Percentiles rank a stretch among this genome's conserved stretches.
Evolutionary conservation across 139 green algal genomes (phyloP).

Genomic region (Pedinophyceae sp.): DNA sequence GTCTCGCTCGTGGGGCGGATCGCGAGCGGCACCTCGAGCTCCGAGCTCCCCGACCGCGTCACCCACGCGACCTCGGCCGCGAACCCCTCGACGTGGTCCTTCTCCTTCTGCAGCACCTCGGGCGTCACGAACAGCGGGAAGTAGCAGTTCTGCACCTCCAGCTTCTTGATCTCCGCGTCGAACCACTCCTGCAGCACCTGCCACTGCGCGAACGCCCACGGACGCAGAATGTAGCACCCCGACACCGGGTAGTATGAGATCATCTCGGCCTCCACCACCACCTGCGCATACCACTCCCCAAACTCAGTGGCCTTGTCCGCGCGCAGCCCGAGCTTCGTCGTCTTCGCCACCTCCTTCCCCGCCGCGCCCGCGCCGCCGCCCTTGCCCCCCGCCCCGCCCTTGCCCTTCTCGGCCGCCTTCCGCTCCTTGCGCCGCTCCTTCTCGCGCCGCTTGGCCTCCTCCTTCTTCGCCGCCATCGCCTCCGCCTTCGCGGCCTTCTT

Average conservation of each 20-base stretch:
- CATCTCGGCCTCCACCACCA: conserved; percentile 35
- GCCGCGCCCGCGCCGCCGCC: too few relatives aligned
- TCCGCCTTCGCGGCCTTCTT: conserved; percentile 24
- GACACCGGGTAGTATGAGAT: conserved; percentile 94
- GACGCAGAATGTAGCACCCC: conserved; percentile 94
- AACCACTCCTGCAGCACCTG: conserved; percentile 49
- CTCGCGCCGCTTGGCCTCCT: conserved; percentile 1
- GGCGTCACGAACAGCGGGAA: conserved; percentile 98
- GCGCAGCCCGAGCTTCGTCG: conserved; percentile 65
- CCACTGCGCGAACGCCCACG: conserved; percentile 87
- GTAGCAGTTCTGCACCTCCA: conserved; percentile 94
- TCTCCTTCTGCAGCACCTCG: conserved; percentile 85
- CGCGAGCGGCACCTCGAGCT: conserved; percentile 90
- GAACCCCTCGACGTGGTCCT: conserved; percentile 95
- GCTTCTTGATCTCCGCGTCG: conserved; percentile 76
- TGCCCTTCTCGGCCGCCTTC: neutral
- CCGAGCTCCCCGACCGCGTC: conserved; percentile 64
- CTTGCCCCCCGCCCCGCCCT: too few relatives aligned
- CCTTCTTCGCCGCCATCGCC: conserved; percentile 28
- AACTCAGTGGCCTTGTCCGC: conserved; percentile 75
- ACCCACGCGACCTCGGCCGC: conserved; percentile 83
- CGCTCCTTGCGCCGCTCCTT: neutral
- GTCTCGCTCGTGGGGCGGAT: conserved; percentile 95
- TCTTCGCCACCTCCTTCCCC: conserved; percentile 12
- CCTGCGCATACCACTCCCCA: conserved; percentile 65